phyloP scores from a whole-genome alignment of 2,329 filamentous ascomycete genomes.

The Cladosporium sp. region DNA sequence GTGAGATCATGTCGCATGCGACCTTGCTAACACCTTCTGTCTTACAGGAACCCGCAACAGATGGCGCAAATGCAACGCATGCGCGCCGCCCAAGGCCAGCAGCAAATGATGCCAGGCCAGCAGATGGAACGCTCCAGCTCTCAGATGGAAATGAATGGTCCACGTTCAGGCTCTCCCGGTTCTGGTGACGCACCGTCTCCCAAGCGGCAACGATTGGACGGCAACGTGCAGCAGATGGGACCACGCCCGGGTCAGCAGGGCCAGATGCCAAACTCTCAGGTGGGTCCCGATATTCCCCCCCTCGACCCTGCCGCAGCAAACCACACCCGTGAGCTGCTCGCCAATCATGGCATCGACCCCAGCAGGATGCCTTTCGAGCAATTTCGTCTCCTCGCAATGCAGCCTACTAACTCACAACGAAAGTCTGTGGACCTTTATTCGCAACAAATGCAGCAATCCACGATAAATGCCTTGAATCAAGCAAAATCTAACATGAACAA shows the following conservation, averaged over 20 bases:
- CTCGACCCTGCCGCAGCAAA: conserved; percentile 18
- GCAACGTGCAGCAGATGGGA: conserved; percentile 68
- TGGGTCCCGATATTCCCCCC: conserved; percentile 25
- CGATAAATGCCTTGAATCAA: conserved; percentile 60
- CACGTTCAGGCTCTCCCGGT: conserved; percentile 72
- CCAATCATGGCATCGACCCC: conserved; percentile 68
- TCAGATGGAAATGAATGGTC: conserved; percentile 76
- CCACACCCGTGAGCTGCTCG: conserved; percentile 35
- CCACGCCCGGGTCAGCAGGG: conserved; percentile 26
- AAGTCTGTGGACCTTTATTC: conserved; percentile 86
- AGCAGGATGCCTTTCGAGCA: conserved; percentile 67
- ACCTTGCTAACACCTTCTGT: neutral
- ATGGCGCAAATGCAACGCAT: conserved; percentile 49
- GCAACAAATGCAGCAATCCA: conserved; percentile 75
- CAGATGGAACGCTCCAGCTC: conserved; percentile 86
- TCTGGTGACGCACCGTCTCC: conserved; percentile 83
- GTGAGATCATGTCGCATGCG: neutral
- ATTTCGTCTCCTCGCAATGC: conserved; percentile 58
- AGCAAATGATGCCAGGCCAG: conserved; percentile 58
- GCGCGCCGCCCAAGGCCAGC: conserved; percentile 45
- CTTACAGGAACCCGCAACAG: conserved; percentile 24
- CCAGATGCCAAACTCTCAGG: conserved; percentile 27
- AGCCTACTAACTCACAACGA: conserved; percentile 56
- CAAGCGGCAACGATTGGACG: conserved; percentile 79
- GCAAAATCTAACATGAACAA: conserved; percentile 59